Evolutionary conservation across 2,329 filamentous ascomycete species (phyloP).

Genomic region (Talaromyces albobiverticillius): DNA sequence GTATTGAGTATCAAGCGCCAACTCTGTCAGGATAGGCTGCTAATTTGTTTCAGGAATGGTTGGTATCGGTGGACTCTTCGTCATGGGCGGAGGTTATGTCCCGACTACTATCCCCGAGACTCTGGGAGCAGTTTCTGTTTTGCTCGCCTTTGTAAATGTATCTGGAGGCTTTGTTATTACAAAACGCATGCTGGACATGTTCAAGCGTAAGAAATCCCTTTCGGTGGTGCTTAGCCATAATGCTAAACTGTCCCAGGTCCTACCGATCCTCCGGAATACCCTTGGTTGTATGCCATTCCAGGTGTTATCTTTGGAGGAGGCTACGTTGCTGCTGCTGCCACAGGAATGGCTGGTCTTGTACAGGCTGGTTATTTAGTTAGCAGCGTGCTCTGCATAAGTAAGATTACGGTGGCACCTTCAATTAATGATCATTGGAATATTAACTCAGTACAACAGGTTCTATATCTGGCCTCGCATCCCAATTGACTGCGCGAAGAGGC

Average conservation of each 20-base stretch:
- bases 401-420: constrained; percentile 12
- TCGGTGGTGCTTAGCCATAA: background rate
- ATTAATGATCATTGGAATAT: background rate
- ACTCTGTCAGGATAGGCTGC: constrained; percentile 1
- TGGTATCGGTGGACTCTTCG: constrained; percentile 81
- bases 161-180: constrained; percentile 88
- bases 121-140: constrained; percentile 74
- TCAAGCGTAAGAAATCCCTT: constrained; percentile 58
- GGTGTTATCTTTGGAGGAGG: constrained; percentile 75
- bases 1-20: constrained; percentile 18
- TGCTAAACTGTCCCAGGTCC: constrained; percentile 48
- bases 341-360: constrained; percentile 78
- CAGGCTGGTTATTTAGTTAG: constrained; percentile 86
- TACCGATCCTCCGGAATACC: constrained; percentile 83
- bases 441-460: constrained; percentile 46
- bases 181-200: constrained; percentile 92
- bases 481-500: constrained; percentile 77
- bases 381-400: constrained; percentile 76
- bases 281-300: constrained; percentile 80
- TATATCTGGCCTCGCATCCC: constrained; percentile 75
- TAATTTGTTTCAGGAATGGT: constrained; percentile 62
- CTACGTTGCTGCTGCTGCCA: constrained; percentile 74
- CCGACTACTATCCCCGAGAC: constrained; percentile 75
- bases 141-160: constrained; percentile 84
- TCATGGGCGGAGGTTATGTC: constrained; percentile 77